These are phyloP conservation scores for Lepidopterella palustris DNA, from an alignment of 495 filamentous ascomycete species.

Conservation along the genomic window DNA sequence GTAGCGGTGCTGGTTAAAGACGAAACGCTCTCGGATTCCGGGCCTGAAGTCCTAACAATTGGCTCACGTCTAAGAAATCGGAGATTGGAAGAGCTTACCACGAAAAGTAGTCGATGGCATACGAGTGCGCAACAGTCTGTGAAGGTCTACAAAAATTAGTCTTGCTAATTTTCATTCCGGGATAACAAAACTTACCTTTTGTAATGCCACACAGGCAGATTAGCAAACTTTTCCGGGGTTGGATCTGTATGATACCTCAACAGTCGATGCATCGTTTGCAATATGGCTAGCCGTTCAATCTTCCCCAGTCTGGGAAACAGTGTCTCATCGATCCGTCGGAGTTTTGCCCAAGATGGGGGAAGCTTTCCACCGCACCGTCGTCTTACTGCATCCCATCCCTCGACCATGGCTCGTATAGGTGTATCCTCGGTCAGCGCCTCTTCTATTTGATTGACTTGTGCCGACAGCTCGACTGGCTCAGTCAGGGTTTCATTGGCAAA, in stretches of 20 bases:
- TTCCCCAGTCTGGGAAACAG: background rate
- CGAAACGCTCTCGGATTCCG: background rate
- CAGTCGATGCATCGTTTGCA: background rate
- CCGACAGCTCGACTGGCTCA: background rate
- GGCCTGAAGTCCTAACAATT: background rate
- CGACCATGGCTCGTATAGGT: background rate
- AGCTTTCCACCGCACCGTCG: background rate
- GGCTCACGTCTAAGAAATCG: background rate
- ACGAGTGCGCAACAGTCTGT: background rate
- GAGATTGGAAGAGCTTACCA: background rate
- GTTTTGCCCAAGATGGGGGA: background rate
- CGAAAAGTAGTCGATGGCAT: background rate
- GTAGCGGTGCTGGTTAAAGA: background rate
- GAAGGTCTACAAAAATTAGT: background rate
- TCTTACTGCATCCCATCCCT: background rate
- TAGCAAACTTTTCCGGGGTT: background rate
- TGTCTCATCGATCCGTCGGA: background rate
- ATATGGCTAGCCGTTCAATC: background rate
- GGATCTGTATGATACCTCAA: background rate
- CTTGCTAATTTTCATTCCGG: background rate
- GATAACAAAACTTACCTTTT: background rate
- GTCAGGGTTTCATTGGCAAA: background rate
- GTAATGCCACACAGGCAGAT: background rate
- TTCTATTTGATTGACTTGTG: background rate
- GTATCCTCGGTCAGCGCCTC: background rate